Base-by-base conservation (phyloP, 257 asterid genomes). In the Solanum sparsipilum region DNA sequence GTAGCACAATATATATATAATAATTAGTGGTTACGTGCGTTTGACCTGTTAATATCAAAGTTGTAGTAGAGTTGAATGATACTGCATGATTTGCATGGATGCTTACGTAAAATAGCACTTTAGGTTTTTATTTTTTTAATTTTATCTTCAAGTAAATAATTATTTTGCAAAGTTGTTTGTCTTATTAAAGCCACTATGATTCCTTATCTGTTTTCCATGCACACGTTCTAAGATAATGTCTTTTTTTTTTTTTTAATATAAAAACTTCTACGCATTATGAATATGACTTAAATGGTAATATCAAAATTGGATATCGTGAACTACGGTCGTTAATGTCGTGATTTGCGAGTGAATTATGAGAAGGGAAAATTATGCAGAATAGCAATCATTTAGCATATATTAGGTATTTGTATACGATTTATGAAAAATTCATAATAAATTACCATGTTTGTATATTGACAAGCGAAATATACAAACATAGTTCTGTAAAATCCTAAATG, bases 51-150 rank as follows among this genome's bases (percentile, higher is more conserved):
- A 48, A 29, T 35, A 82, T 81, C 85, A 81, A 48, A 46, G 63
- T 52, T 52, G 6, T 27, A 48, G 39, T 4, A 81, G 44, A 81
- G 85, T 82, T 86, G 88, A 86, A 73, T 67, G 73, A 65, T 89
- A 56, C 6, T 56, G 88, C 90, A 86, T 89, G 83, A 60, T 78
- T 86, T 88, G 88, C 90, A 88, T 89, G 88, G 84, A 70, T 78
- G 82, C 87, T 88, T 74, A 41, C 88, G 87, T 85, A 85, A 52
- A 86, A 21, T 32, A 35, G 88, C 88, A 86, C 84, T 74, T 74
- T 52, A 86, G 63, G 32, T 9, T 70, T 68, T 68, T 16, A 0
- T 48, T 46, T 81, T 15, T 36, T 65, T 20, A 60, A 2, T 68
- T 27, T 13, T 68, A 65, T 68, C 75, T 68, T 68, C 58, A 63